Evolutionary conservation across 805 yeast species (phyloP).

Genomic region (Yamadazyma phyllophila): DNA sequence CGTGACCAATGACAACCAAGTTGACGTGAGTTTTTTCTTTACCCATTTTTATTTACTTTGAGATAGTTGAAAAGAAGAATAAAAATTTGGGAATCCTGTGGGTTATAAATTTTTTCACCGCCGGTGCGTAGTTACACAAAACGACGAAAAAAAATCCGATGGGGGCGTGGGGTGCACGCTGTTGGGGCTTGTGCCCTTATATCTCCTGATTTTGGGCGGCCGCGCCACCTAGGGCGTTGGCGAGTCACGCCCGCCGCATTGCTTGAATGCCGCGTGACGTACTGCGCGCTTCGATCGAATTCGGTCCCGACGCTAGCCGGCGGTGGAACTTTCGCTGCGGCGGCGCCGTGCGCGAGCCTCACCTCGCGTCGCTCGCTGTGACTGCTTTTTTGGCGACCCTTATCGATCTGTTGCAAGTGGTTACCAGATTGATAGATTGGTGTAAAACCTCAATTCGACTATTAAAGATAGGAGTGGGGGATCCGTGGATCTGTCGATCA

Average conservation of each 20-base stretch:
- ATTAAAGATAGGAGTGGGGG: too few relatives aligned
- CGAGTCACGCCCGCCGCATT: too few relatives aligned
- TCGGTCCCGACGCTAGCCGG: too few relatives aligned
- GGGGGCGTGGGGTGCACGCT: background rate
- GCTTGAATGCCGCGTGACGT: too few relatives aligned
- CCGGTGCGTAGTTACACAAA: background rate
- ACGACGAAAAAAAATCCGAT: background rate
- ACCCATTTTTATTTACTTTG: conserved; percentile 50
- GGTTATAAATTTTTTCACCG: conserved; percentile 5
- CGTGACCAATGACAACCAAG: conserved; percentile 99
- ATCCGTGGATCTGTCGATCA: background rate
- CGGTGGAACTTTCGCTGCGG: background rate
- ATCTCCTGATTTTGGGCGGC: too few relatives aligned
- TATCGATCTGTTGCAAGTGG: background rate
- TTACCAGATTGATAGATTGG: too few relatives aligned
- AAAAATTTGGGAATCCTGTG: conserved; percentile 4
- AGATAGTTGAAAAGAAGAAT: conserved; percentile 4
- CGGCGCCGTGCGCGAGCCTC: background rate
- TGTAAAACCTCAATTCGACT: too few relatives aligned
- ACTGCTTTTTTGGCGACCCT: background rate
- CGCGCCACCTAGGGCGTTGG: too few relatives aligned
- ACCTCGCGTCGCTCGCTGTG: background rate
- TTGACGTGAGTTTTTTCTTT: conserved; percentile 96
- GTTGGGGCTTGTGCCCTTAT: background rate
- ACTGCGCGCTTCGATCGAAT: too few relatives aligned